phyloP scores from a whole-genome alignment of 306 rosid genomes.

The Canavalia gladiata region DNA sequence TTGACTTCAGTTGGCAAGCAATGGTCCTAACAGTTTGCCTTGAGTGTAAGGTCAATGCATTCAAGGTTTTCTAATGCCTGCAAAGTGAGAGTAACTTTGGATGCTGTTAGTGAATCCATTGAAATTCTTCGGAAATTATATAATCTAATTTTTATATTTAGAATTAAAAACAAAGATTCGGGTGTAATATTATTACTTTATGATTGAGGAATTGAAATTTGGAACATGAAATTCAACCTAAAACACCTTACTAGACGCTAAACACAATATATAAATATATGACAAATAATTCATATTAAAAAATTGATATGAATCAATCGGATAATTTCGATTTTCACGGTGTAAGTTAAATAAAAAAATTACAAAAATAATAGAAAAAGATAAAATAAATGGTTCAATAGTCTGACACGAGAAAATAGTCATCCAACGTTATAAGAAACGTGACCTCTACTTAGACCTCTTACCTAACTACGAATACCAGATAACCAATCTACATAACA shows the following conservation, averaged over 20 bases:
- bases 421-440: too few relatives aligned
- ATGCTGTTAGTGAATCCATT: constrained; percentile 51
- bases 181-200: constrained; percentile 43
- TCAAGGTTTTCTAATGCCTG: constrained; percentile 58
- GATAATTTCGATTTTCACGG: too few relatives aligned
- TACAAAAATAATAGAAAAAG: too few relatives aligned
- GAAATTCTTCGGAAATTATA: constrained; percentile 85
- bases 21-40: constrained; percentile 59
- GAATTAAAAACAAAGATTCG: neutral
- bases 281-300: constrained; percentile 42
- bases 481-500: too few relatives aligned
- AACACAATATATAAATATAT: constrained; percentile 40
- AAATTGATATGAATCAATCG: too few relatives aligned
- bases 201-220: constrained; percentile 46
- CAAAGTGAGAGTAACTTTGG: constrained; percentile 70
- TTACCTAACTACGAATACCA: too few relatives aligned
- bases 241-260: neutral
- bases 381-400: too few relatives aligned
- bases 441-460: too few relatives aligned
- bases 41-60: constrained; percentile 57
- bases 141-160: constrained; percentile 56
- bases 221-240: constrained; percentile 17
- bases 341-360: too few relatives aligned
- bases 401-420: too few relatives aligned
- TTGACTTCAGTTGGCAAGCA: constrained; percentile 60